Conservation (phyloP, 169 alveolate species). For the Plasmodium gonderi region DNA sequence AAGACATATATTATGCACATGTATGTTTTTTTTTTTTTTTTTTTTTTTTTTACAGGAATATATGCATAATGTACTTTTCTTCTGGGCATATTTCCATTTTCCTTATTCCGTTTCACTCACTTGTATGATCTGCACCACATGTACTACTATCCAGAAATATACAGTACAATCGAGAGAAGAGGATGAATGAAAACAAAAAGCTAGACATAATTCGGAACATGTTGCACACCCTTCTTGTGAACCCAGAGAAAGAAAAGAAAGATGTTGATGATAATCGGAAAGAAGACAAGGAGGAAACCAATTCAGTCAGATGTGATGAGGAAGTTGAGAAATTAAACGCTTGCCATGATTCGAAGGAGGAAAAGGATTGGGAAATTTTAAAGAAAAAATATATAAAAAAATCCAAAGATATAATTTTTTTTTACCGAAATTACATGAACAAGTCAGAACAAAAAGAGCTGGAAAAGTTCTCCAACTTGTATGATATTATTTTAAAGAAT, state of each 20-base stretch:
- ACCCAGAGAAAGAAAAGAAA: slow-evolving; percentile 3
- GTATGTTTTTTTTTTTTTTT: too few relatives aligned
- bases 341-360: background rate
- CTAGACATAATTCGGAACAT: slow-evolving; percentile 56
- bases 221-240: slow-evolving; percentile 38
- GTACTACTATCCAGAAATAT: too few relatives aligned
- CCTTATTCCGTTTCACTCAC: too few relatives aligned
- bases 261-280: background rate
- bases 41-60: too few relatives aligned
- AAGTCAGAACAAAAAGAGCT: slow-evolving; percentile 48
- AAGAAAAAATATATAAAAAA: slow-evolving; percentile 57
- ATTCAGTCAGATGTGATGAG: background rate
- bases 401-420: slow-evolving; percentile 29
- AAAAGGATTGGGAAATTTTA: background rate
- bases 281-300: background rate
- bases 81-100: too few relatives aligned
- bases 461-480: slow-evolving; percentile 45
- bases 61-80: too few relatives aligned
- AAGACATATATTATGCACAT: too few relatives aligned
- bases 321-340: background rate
- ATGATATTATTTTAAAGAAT: slow-evolving; percentile 49
- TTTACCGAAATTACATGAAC: slow-evolving; percentile 62
- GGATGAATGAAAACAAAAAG: slow-evolving; percentile 58
- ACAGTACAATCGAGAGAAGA: background rate
- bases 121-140: too few relatives aligned